Base-by-base conservation (phyloP, 176 grass and related monocot species). In the bread wheat (Triticum aestivum) region DNA sequence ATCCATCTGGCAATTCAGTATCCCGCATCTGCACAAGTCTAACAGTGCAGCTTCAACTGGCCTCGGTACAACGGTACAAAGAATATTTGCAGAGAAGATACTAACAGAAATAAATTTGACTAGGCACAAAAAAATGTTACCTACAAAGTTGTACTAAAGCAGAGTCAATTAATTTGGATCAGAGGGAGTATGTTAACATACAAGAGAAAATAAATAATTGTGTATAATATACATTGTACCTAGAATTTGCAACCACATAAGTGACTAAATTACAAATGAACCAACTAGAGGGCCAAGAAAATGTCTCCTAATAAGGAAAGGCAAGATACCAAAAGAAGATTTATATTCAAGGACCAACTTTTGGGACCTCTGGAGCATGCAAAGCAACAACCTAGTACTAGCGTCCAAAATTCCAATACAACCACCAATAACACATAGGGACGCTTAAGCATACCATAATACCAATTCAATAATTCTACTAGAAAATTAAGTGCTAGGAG, bases 381-480 rank as follows among this genome's bases (percentile, higher is more conserved):
- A 73, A 73, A 73, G 56, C 54, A 44, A 30, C 35, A 62, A 83
- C 52, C 33, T 72, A 58, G 68, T 41, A 62, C 82, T 14, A 61
- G n/a, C 23, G 33, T 6, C 82, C 37, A 81, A 33, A 10, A 84
- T 35, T 49, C 82, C 82, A 49, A 64, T 18, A 75, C 37, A 63
- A 15, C 18, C 24, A 9, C 14, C 61, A 21, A 27, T 27, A 10
- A 79, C 8, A 42, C 44, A 51, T 8, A 49, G 23, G 42, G 3
- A 23, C 49, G 14, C 15, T 5, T 17, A 24, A n/a, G 24, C 37
- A 64, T 37, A 79, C n/a, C 37, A 73, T 73, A 27, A 26, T 45
- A 42, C 62, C 26, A 67, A 32, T 21, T 13, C 41, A 58, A 33
- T 70, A 6, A 75, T 47, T 69, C 30, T 65, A 37, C 11, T 35